These are phyloP conservation scores for Phytopythium delawarense DNA, from an alignment of 352 stramenopile species.

Conservation along the genomic window DNA sequence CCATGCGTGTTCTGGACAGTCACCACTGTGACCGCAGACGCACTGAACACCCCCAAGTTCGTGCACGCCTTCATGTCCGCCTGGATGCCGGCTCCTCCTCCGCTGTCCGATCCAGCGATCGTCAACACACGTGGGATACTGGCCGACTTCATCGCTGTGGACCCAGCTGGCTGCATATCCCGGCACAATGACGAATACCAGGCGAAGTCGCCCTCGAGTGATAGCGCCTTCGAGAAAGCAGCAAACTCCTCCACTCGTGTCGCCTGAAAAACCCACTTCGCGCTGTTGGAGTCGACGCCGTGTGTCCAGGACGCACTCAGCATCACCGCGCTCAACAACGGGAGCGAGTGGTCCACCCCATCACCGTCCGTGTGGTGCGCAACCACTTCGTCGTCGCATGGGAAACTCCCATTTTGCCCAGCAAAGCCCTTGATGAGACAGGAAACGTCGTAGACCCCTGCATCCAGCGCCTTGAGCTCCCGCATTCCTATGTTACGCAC, in stretches of 20 bases:
- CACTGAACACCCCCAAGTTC: slow-evolving; percentile 74
- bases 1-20: slow-evolving; percentile 85
- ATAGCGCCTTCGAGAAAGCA: background rate
- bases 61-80: slow-evolving; percentile 92
- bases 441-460: background rate
- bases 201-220: background rate
- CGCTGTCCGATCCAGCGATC: slow-evolving; percentile 92
- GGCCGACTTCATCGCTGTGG: background rate
- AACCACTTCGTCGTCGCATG: background rate
- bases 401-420: background rate
- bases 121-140: slow-evolving; percentile 66
- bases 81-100: slow-evolving; percentile 89
- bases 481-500: background rate
- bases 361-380: background rate
- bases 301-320: background rate
- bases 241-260: background rate
- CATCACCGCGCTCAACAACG: background rate
- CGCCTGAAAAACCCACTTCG: background rate
- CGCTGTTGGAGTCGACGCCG: background rate
- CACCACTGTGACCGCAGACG: slow-evolving; percentile 88
- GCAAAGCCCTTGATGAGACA: background rate
- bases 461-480: background rate
- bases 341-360: background rate
- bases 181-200: slow-evolving; percentile 2
- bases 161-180: background rate